Conservation (phyloP, 352 stramenopile genomes). For the Phytopythium aichiense region DNA sequence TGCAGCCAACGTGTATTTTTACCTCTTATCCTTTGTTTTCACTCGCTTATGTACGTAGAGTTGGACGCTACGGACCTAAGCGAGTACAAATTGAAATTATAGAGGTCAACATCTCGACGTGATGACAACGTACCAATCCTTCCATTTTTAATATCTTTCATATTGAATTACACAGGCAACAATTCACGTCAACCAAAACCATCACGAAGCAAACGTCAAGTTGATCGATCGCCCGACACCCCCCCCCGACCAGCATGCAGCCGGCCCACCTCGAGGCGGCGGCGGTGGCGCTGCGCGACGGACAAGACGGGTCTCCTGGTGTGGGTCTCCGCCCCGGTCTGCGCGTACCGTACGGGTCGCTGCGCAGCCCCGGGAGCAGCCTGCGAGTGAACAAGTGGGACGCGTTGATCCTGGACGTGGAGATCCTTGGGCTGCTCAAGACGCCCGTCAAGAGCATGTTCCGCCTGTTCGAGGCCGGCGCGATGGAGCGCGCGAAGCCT, state of each 20-base stretch:
- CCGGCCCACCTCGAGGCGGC: constrained; percentile 33
- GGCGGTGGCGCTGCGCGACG: constrained; percentile 34
- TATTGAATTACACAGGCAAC: too few species aligned
- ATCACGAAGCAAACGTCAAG: constrained; percentile 4
- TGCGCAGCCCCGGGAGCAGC: constrained; percentile 37
- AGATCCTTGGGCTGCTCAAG: constrained; percentile 78
- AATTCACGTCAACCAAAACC: constrained; percentile 7
- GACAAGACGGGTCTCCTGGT: neutral
- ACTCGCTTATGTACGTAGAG: too few species aligned
- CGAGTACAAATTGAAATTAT: too few species aligned
- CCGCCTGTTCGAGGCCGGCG: constrained; percentile 61
- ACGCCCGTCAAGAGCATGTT: constrained; percentile 76
- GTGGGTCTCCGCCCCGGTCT: neutral
- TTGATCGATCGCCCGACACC: too few species aligned
- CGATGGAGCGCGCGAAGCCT: constrained; percentile 61
- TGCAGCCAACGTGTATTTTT: too few species aligned
- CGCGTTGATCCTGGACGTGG: constrained; percentile 69
- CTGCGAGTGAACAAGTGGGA: constrained; percentile 86
- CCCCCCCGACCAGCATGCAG: constrained; percentile 12
- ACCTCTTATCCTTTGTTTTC: too few species aligned
- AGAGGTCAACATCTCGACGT: too few species aligned
- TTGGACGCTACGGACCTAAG: too few species aligned
- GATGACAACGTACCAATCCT: too few species aligned
- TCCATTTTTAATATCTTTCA: too few species aligned
- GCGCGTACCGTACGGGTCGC: constrained; percentile 37